Evolutionary conservation across 106 monocot genomes (phyloP), one percentile per base, ranked within the genome.

Genomic region (Acorus calamus): DNA sequence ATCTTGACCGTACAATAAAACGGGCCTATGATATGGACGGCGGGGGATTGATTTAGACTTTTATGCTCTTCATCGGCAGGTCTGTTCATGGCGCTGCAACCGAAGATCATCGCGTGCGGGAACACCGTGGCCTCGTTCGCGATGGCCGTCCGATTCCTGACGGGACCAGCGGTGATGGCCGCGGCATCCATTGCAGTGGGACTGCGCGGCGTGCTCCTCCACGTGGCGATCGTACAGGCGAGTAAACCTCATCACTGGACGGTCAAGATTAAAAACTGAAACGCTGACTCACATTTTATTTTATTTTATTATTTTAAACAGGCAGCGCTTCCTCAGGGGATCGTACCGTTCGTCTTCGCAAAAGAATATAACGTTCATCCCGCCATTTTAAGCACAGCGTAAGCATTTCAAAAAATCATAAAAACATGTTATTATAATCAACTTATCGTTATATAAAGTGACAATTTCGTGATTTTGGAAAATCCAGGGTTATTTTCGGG

Each of bases 31-130:
- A 28, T 28, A 28, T 28, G 28, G 28, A 28, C 28, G 28, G 28
- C 28, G 28, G 28, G 28, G 28, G 28, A 28, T 28, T 28, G 28
- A 28, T 28, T 28, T 28, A 28, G 28, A 28, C 28, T 28, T 28
- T 28, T 28, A 1, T 28, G 28, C 28, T 28, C 28, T 28, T 28
- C 28, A 28, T 28, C 28, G 28, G 4, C 78, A 89, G 89, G 89
- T n/a, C 57, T 89, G 50, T 89, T 89, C 68, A 89, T 86, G 89
- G 89, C 89, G 53, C 61, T 85, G 63, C 89, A 89, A 54, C 85
- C 89, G 4, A 73, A 61, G 49, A 82, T 89, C 12, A 85, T 89
- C 59, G 85, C 89, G 4, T 89, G 89, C 58, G 89, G 89, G 12
- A 86, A 83, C 64, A 50, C 75, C 0, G 71, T 66, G 12, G 89